Percentiles rank a stretch among this genome's conserved stretches.
phyloP scores from a whole-genome alignment of 768 basidiomycete genomes.

The Gautieria morchelliformis region DNA sequence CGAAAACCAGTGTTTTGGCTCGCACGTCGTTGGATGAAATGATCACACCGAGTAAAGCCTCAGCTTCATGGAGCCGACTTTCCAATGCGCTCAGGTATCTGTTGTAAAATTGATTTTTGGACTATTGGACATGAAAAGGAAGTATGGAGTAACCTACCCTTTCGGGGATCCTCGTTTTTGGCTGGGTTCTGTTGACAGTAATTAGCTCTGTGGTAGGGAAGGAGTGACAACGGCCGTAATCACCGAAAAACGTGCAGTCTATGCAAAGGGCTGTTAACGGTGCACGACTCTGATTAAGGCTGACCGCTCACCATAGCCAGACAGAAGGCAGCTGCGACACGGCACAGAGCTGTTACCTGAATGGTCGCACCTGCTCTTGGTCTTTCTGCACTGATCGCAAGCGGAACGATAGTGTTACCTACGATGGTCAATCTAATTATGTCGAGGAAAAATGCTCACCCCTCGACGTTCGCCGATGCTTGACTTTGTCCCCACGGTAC shows the following conservation, averaged over 20 bases:
- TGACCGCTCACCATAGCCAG: slow-evolving; percentile 5
- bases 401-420: slow-evolving; percentile 7
- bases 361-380: slow-evolving; percentile 18
- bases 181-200: not conserved
- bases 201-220: not conserved
- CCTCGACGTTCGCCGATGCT: slow-evolving; percentile 1
- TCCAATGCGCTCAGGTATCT: slow-evolving; percentile 23
- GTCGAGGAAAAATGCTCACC: not conserved
- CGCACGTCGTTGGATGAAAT: slow-evolving; percentile 23
- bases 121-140: not conserved
- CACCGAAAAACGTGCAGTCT: not conserved
- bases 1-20: slow-evolving; percentile 20
- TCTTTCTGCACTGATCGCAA: slow-evolving; percentile 18
- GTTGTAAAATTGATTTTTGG: not conserved
- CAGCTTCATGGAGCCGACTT: slow-evolving; percentile 26
- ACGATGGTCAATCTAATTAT: not conserved
- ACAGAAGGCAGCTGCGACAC: slow-evolving; percentile 14
- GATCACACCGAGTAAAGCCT: slow-evolving; percentile 25
- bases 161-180: slow-evolving; percentile 15
- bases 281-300: not conserved
- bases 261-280: not conserved
- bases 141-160: slow-evolving; percentile 20
- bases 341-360: slow-evolving; percentile 9
- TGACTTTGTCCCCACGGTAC: too few species aligned
- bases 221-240: not conserved